Evolutionary conservation across 306 rosid species (phyloP).

Genomic region (Sicyos baderoa): DNA sequence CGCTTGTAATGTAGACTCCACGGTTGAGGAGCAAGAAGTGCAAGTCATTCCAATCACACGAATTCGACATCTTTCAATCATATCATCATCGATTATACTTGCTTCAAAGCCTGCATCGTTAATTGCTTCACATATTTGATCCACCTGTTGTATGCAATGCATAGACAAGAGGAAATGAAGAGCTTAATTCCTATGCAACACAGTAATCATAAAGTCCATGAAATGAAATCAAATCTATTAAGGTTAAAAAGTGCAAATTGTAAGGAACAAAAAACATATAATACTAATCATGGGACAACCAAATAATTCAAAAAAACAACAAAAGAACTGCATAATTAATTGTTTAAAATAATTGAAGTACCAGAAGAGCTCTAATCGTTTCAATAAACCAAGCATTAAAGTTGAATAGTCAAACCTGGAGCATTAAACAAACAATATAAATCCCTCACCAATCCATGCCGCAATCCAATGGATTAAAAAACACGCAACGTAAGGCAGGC

Average conservation of each 20-base stretch:
- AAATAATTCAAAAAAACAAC: background rate
- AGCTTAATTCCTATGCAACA: background rate
- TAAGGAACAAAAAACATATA: background rate
- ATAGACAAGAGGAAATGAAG: background rate
- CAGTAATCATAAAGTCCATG: background rate
- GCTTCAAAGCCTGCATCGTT: slow-evolving; percentile 76
- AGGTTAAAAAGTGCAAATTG: background rate
- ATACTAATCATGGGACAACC: background rate
- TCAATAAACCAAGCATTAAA: too few relatives aligned
- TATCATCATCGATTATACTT: slow-evolving; percentile 27
- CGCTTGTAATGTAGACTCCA: slow-evolving; percentile 52
- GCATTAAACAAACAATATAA: slow-evolving; percentile 7
- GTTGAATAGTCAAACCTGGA: too few relatives aligned
- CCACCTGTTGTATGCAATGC: slow-evolving; percentile 49
- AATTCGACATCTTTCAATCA: slow-evolving; percentile 38
- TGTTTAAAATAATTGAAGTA: too few relatives aligned
- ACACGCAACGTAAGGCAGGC: background rate
- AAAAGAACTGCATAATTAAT: background rate
- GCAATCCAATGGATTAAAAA: background rate
- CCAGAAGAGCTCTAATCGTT: too few relatives aligned
- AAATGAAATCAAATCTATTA: background rate
- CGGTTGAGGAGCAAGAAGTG: slow-evolving; percentile 63
- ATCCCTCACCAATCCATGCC: background rate
- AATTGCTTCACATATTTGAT: slow-evolving; percentile 57
- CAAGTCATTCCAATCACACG: slow-evolving; percentile 73